phyloP scores from a whole-genome alignment of 768 basidiomycete species.

The Saitozyma podzolica region DNA sequence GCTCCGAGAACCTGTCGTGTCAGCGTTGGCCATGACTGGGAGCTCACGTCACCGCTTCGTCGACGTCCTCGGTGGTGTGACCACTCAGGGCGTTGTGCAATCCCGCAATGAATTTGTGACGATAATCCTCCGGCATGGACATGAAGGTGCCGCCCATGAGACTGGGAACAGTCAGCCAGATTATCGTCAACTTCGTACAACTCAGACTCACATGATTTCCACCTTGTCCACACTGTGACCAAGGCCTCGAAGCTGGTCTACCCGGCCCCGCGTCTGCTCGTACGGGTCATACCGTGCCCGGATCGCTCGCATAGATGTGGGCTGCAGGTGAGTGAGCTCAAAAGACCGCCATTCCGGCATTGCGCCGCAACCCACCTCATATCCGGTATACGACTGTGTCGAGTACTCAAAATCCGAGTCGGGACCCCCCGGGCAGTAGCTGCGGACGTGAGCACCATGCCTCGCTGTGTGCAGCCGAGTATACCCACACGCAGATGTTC shows the following conservation, averaged over 20 bases:
- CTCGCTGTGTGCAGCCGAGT: not conserved
- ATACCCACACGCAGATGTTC: slow-evolving; percentile 91
- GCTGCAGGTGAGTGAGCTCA: slow-evolving; percentile 58
- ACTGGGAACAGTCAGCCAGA: slow-evolving; percentile 54
- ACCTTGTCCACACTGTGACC: slow-evolving; percentile 98
- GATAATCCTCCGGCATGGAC: slow-evolving; percentile 98
- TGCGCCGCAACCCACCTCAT: slow-evolving; percentile 44
- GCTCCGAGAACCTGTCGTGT: slow-evolving; percentile 78
- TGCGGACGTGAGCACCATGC: slow-evolving; percentile 44
- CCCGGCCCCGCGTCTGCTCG: slow-evolving; percentile 90
- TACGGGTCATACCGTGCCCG: slow-evolving; percentile 95
- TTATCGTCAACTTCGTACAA: slow-evolving; percentile 51
- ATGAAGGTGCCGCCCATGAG: slow-evolving; percentile 99
- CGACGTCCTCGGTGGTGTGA: slow-evolving; percentile 86
- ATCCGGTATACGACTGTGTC: slow-evolving; percentile 63
- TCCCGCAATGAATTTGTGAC: slow-evolving; percentile 89
- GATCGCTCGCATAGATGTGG: slow-evolving; percentile 98
- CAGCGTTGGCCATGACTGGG: not conserved
- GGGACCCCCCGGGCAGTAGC: slow-evolving; percentile 97
- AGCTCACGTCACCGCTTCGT: slow-evolving; percentile 83
- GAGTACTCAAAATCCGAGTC: slow-evolving; percentile 99
- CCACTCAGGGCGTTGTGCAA: slow-evolving; percentile 96
- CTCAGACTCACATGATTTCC: slow-evolving; percentile 51
- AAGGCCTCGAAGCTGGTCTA: slow-evolving; percentile 92
- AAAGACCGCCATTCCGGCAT: not conserved